These are phyloP conservation scores for Botrytis aclada DNA, from an alignment of 2,329 filamentous ascomycete species.

Conservation along the genomic window DNA sequence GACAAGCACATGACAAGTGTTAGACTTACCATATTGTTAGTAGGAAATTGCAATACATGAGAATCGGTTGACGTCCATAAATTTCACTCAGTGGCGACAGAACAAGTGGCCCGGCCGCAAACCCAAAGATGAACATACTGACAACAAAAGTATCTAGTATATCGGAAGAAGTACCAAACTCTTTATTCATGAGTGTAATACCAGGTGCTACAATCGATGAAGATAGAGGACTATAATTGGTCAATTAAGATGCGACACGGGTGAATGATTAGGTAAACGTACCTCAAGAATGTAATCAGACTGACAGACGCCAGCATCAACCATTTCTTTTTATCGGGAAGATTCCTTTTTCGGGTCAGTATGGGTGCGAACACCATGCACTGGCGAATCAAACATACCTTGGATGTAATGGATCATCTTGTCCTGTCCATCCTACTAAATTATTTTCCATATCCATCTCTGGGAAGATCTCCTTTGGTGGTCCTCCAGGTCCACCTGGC, in stretches of 20 bases:
- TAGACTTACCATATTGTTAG: constrained; percentile 41
- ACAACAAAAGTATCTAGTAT: constrained; percentile 26
- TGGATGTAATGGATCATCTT: constrained; percentile 24
- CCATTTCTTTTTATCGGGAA: constrained; percentile 17
- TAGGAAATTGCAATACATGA: constrained; percentile 43
- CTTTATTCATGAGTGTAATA: constrained; percentile 31
- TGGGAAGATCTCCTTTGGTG: constrained; percentile 18
- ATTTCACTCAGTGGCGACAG: constrained; percentile 60
- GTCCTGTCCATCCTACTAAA: constrained; percentile 24
- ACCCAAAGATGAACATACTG: constrained; percentile 58
- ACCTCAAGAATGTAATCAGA: constrained; percentile 23
- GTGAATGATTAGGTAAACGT: background rate
- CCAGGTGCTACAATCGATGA: constrained; percentile 46
- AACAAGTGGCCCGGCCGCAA: constrained; percentile 54
- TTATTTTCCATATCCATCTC: constrained; percentile 46
- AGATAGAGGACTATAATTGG: constrained; percentile 29
- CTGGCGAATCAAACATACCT: constrained; percentile 3
- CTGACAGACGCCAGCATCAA: constrained; percentile 17
- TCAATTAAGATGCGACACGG: constrained; percentile 4
- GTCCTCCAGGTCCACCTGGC: background rate
- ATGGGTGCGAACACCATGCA: background rate
- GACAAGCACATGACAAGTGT: constrained; percentile 47
- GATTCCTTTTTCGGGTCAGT: constrained; percentile 13
- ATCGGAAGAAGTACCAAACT: constrained; percentile 24
- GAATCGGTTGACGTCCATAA: constrained; percentile 57